Evolutionary conservation across 2,329 filamentous ascomycete species (phyloP).

Genomic region (Beauveria sp.): DNA sequence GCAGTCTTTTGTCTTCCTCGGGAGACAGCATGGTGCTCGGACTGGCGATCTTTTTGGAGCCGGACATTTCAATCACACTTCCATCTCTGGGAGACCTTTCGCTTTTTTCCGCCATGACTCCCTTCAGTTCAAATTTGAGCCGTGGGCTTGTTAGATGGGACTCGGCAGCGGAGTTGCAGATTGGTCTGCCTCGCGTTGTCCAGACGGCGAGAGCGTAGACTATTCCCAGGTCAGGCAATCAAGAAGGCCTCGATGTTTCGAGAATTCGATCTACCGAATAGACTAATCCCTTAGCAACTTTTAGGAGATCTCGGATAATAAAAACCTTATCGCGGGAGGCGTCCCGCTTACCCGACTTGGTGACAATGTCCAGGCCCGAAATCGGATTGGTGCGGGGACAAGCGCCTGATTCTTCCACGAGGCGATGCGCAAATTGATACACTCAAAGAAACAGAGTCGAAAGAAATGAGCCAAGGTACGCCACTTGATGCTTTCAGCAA

Average conservation of each 20-base stretch:
- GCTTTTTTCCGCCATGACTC: not conserved
- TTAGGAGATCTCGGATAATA: not conserved
- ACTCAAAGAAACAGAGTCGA: not conserved
- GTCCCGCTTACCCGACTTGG: not conserved
- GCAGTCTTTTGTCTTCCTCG: constrained; percentile 39
- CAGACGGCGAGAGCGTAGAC: not conserved
- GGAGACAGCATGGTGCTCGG: not conserved
- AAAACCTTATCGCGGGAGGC: not conserved
- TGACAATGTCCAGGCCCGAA: not conserved
- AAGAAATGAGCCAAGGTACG: not conserved
- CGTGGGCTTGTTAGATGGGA: not conserved
- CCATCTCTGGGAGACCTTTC: not conserved
- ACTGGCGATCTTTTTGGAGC: not conserved
- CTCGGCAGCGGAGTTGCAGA: not conserved
- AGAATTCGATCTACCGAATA: not conserved
- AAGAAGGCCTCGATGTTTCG: not conserved
- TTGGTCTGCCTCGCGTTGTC: not conserved
- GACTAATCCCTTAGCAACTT: not conserved
- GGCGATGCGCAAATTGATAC: not conserved
- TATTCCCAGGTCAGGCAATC: not conserved
- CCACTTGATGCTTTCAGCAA: not conserved
- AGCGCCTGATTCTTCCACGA: not conserved
- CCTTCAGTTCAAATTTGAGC: not conserved
- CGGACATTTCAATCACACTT: not conserved
- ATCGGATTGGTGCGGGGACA: not conserved